A percentile compares a stretch with the other conserved stretches of the same genome.
Conservation (phyloP, 2,329 filamentous ascomycete genomes). For the Penicillium rolfsii region DNA sequence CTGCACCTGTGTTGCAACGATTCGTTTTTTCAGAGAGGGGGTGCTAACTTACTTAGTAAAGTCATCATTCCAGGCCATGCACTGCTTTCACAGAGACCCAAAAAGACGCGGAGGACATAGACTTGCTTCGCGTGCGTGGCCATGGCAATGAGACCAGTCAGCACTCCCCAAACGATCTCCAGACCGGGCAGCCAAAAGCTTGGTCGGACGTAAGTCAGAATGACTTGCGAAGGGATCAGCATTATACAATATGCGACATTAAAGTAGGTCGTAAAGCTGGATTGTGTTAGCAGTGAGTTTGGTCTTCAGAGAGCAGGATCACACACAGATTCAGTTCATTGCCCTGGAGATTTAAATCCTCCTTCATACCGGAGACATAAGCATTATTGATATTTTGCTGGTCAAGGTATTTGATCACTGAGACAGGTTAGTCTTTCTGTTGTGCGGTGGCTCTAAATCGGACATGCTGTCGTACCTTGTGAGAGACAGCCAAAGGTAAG, state of each 20-base stretch:
- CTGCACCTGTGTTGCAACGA: not conserved
- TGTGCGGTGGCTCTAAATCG: not conserved
- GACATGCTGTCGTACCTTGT: conserved; percentile 35
- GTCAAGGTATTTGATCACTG: conserved; percentile 33
- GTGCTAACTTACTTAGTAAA: conserved; percentile 29
- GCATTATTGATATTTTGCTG: conserved; percentile 34
- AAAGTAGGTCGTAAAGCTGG: conserved; percentile 46
- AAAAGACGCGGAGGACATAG: conserved; percentile 35
- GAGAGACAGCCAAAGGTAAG: conserved; percentile 48
- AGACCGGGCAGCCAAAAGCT: conserved; percentile 35
- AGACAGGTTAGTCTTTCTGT: not conserved
- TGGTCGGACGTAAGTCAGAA: conserved; percentile 42
- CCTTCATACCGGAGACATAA: conserved; percentile 35
- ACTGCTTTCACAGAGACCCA: conserved; percentile 36
- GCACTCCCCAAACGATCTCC: conserved; percentile 36
- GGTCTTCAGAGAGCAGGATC: not conserved
- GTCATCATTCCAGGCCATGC: conserved; percentile 39
- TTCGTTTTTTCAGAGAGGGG: not conserved
- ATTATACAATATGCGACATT: conserved; percentile 47
- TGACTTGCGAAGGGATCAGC: conserved; percentile 46
- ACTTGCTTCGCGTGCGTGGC: conserved; percentile 35
- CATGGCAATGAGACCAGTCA: conserved; percentile 36
- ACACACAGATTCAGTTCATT: conserved; percentile 30
- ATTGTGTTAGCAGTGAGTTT: not conserved
- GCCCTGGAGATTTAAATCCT: conserved; percentile 28